Evolutionary conservation across 108 stramenopile genomes (phyloP).

Genomic region (Craspedostauros australis): DNA sequence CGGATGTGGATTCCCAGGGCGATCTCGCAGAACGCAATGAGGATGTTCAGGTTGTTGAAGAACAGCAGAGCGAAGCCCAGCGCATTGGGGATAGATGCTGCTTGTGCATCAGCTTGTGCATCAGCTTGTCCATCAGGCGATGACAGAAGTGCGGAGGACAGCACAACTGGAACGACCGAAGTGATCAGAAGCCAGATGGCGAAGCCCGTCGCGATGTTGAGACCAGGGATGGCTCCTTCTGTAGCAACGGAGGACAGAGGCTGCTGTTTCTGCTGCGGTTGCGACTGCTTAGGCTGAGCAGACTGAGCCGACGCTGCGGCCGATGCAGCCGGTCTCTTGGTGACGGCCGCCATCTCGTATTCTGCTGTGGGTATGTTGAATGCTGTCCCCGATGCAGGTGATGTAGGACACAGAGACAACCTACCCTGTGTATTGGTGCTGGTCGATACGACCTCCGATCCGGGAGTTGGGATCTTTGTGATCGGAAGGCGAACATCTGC

Average conservation of each 20-base stretch:
- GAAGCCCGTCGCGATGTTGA: constrained; percentile 42
- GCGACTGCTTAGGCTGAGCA: neutral
- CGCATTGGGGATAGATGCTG: constrained; percentile 3
- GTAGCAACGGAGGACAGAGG: neutral
- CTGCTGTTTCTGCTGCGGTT: neutral
- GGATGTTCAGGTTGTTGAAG: constrained; percentile 81
- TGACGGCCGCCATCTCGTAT: too few relatives aligned
- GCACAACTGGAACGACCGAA: constrained; percentile 13
- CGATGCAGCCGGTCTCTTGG: too few relatives aligned
- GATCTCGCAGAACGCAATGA: constrained; percentile 76
- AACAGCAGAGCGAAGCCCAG: constrained; percentile 35
- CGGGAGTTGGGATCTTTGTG: too few relatives aligned
- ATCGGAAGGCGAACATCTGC: too few relatives aligned
- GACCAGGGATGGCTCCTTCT: constrained; percentile 17
- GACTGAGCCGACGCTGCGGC: too few relatives aligned
- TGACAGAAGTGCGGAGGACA: neutral
- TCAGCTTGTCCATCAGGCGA: neutral
- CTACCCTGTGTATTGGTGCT: too few relatives aligned
- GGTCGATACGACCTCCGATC: too few relatives aligned
- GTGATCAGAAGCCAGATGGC: constrained; percentile 42
- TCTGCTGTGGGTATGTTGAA: too few relatives aligned
- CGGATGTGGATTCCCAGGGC: constrained; percentile 51
- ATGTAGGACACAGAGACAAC: too few relatives aligned
- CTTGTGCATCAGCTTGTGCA: neutral
- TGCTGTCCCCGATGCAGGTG: too few relatives aligned